Evolutionary conservation across 208 protist species (phyloP).

Genomic region (Leishmania tarentolae): DNA sequence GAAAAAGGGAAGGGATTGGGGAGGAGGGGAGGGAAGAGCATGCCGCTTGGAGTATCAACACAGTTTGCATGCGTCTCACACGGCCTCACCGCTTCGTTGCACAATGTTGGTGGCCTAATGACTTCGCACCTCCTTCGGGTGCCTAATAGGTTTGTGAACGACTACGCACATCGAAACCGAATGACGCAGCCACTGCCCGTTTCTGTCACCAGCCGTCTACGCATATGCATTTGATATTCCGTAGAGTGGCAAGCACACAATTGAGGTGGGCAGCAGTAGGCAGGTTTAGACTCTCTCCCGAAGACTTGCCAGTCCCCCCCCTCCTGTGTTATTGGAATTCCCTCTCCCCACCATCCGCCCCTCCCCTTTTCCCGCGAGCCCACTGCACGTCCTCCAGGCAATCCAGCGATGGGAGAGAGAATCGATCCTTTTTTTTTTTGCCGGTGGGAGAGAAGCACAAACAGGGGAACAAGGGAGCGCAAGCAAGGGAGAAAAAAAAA

Average conservation of each 20-base stretch:
- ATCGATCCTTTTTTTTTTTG: background rate
- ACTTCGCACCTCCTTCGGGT: background rate
- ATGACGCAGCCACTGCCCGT: background rate
- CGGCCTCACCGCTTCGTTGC: background rate
- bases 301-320: background rate
- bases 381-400: background rate
- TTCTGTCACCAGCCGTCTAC: background rate
- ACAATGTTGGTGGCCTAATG: background rate
- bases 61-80: background rate
- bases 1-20: background rate
- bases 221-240: background rate
- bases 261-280: background rate
- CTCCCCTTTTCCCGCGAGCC: background rate
- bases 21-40: background rate
- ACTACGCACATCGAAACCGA: background rate
- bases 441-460: background rate
- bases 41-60: background rate
- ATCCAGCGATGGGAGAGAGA: background rate
- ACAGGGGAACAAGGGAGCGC: background rate
- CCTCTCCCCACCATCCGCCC: background rate
- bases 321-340: background rate
- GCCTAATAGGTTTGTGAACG: background rate
- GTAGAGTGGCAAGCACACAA: background rate
- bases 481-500: background rate
- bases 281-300: background rate